phyloP scores from a whole-genome alignment of 441 rosid genomes.

The Eruca vesicaria region DNA sequence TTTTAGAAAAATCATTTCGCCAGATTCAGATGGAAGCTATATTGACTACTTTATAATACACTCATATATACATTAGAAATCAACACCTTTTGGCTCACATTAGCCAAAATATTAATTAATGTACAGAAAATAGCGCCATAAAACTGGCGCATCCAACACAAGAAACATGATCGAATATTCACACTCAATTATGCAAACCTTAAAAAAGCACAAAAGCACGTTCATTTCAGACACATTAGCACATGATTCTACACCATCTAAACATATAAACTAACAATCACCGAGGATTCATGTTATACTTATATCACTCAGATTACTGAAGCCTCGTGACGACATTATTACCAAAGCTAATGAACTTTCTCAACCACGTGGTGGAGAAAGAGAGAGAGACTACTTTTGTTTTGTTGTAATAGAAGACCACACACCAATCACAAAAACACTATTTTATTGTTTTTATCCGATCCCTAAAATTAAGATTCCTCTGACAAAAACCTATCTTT shows the following conservation, averaged over 20 bases:
- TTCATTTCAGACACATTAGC: background rate
- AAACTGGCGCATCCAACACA: background rate
- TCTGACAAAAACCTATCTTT: constrained; percentile 40
- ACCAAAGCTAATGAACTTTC: constrained; percentile 26
- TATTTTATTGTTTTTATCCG: constrained; percentile 22
- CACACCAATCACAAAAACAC: constrained; percentile 18
- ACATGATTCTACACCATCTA: constrained; percentile 19
- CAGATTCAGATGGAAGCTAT: too few relatives aligned
- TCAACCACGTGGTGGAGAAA: constrained; percentile 25
- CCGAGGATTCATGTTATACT: constrained; percentile 6
- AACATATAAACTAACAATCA: background rate
- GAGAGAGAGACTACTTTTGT: background rate
- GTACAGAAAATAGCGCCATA: background rate
- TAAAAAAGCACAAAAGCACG: background rate
- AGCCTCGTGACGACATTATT: constrained; percentile 33
- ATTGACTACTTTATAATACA: too few relatives aligned
- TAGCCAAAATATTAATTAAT: background rate
- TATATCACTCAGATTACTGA: constrained; percentile 2
- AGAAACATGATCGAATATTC: background rate
- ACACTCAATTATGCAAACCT: background rate
- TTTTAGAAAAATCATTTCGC: too few relatives aligned
- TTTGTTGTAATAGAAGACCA: constrained; percentile 9
- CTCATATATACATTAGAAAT: background rate
- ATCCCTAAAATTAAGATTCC: constrained; percentile 33
- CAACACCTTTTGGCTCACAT: background rate